Evolutionary conservation across 2,329 filamentous ascomycete species (phyloP).

Genomic region (Geosmithia morbida): DNA sequence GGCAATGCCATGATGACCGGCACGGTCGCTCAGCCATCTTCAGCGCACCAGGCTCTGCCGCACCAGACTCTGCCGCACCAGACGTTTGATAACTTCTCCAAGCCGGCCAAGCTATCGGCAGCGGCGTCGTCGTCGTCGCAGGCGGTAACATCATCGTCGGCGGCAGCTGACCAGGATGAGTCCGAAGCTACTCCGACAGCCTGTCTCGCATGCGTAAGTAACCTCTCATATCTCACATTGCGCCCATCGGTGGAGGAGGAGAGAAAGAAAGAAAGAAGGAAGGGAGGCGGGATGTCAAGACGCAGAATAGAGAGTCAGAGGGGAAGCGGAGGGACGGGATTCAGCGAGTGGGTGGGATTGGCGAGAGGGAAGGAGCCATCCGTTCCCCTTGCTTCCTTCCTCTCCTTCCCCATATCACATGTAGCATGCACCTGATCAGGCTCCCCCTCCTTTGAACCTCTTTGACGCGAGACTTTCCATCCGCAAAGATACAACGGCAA

Average conservation of each 20-base stretch:
- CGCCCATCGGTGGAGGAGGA: neutral
- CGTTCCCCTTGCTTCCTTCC: neutral
- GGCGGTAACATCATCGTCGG: neutral
- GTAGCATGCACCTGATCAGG: neutral
- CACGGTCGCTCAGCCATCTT: neutral
- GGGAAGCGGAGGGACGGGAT: neutral
- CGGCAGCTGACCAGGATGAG: neutral
- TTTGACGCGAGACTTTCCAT: neutral
- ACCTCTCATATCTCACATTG: neutral
- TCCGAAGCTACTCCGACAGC: constrained; percentile 28
- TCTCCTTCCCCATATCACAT: neutral
- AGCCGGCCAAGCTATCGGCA: neutral
- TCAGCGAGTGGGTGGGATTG: neutral
- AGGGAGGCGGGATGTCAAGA: neutral
- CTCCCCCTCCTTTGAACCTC: neutral
- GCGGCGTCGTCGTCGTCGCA: neutral
- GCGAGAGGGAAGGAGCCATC: neutral
- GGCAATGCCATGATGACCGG: neutral
- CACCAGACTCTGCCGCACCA: neutral
- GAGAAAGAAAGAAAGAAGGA: neutral
- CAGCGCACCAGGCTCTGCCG: neutral
- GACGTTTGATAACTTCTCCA: neutral
- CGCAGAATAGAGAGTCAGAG: neutral
- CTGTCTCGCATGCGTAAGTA: constrained; percentile 39
- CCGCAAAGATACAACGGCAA: neutral